A percentile compares a stretch with the other conserved stretches of the same genome.
These are phyloP conservation scores for Boletus coccyginus DNA, from an alignment of 768 basidiomycete species.

Conservation along the genomic window DNA sequence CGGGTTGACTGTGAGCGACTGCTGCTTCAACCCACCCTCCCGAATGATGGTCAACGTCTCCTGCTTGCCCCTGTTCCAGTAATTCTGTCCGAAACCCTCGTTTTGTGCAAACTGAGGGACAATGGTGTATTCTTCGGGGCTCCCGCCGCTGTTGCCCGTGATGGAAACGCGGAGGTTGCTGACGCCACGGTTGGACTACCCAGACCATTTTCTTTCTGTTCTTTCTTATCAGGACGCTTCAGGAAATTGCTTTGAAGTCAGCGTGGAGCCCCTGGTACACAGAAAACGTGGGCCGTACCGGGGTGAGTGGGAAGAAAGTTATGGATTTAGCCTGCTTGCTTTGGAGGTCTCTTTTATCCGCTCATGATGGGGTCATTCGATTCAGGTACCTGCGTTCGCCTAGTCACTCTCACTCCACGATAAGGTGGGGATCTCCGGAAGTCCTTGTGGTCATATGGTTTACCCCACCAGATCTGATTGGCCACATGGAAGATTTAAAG, in stretches of 20 bases:
- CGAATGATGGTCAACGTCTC: slow-evolving; percentile 9
- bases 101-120: neutral
- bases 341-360: neutral
- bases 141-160: slow-evolving; percentile 7
- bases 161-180: neutral
- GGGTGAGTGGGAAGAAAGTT: neutral
- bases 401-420: neutral
- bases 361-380: neutral
- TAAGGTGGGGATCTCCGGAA: neutral
- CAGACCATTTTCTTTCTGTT: slow-evolving; percentile 10
- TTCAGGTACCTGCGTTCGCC: neutral
- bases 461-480: neutral
- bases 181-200: slow-evolving; percentile 12
- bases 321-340: neutral
- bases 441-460: neutral
- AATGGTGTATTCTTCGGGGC: neutral
- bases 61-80: slow-evolving; percentile 4
- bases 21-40: slow-evolving; percentile 3
- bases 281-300: neutral
- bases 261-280: neutral
- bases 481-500: neutral
- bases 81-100: slow-evolving; percentile 1
- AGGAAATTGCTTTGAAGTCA: neutral
- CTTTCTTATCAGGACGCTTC: neutral
- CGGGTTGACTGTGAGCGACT: slow-evolving; percentile 8